Conservation (phyloP, 2,329 filamentous ascomycete species). For the Sordariomycetes sp. region DNA sequence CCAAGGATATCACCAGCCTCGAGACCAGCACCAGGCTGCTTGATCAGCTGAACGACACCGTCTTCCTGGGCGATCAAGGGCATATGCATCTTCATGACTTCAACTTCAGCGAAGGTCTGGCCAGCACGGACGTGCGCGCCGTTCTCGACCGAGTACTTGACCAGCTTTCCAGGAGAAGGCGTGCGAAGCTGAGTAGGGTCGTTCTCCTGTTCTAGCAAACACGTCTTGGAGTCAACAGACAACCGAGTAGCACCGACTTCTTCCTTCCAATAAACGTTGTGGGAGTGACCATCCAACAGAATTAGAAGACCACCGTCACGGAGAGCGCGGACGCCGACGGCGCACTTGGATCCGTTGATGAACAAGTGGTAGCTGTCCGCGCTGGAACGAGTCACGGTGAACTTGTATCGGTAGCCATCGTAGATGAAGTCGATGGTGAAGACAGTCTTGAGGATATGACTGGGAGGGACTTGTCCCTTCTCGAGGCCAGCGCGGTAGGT, state of each 20-base stretch:
- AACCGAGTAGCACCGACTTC: conserved; percentile 92
- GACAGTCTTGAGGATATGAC: conserved; percentile 94
- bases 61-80: conserved; percentile 90
- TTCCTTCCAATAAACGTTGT: conserved; percentile 99
- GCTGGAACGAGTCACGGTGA: conserved; percentile 90
- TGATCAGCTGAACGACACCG: conserved; percentile 94
- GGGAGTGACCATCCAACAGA: conserved; percentile 81
- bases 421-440: conserved; percentile 99
- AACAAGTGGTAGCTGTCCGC: conserved; percentile 93
- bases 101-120: conserved; percentile 90
- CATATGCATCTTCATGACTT: conserved; percentile 99
- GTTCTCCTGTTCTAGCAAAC: conserved; percentile 95
- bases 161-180: conserved; percentile 91
- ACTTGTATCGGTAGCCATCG: conserved; percentile 93
- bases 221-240: conserved; percentile 97
- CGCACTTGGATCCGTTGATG: conserved; percentile 96
- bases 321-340: conserved; percentile 83
- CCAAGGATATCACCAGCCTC: conserved; percentile 98
- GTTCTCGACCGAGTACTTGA: conserved; percentile 96
- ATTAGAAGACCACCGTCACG: conserved; percentile 91
- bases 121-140: conserved; percentile 88
- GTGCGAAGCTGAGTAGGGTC: conserved; percentile 95
- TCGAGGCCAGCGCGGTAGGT: conserved; percentile 86
- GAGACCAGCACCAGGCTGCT: conserved; percentile 95
- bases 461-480: conserved; percentile 94